Conservation (phyloP, 306 rosid species). For the Cicer chorassanicum region DNA sequence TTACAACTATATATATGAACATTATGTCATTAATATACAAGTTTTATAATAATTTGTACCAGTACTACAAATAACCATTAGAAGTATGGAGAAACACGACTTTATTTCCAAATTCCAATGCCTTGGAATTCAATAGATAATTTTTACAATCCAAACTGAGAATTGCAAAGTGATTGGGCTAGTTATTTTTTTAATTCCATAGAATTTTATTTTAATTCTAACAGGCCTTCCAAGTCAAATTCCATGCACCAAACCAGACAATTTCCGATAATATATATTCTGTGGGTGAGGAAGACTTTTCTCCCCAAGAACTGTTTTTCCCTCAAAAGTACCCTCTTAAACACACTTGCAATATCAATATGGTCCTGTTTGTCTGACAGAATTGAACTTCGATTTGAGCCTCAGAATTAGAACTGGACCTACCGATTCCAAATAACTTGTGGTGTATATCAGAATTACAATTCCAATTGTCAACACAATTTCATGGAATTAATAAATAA, state of each 20-base stretch:
- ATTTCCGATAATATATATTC: not conserved
- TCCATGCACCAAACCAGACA: not conserved
- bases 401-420: slow-evolving; percentile 12
- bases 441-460: not conserved
- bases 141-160: slow-evolving; percentile 10
- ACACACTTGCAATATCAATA: not conserved
- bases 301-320: not conserved
- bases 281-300: not conserved
- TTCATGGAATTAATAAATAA: not conserved
- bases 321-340: slow-evolving; percentile 6
- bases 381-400: not conserved
- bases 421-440: not conserved
- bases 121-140: not conserved
- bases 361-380: not conserved
- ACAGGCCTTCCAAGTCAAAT: slow-evolving; percentile 28
- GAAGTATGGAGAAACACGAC: not conserved
- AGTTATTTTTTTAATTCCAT: not conserved
- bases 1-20: not conserved
- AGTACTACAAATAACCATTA: slow-evolving; percentile 14
- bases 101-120: not conserved
- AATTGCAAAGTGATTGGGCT: not conserved
- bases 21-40: not conserved
- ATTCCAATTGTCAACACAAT: slow-evolving; percentile 10
- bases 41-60: not conserved
- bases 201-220: slow-evolving; percentile 5